A percentile compares a stretch with the other conserved stretches of the same genome.
phyloP scores from a whole-genome alignment of 768 basidiomycete species.

The Hypholoma fasciculare region DNA sequence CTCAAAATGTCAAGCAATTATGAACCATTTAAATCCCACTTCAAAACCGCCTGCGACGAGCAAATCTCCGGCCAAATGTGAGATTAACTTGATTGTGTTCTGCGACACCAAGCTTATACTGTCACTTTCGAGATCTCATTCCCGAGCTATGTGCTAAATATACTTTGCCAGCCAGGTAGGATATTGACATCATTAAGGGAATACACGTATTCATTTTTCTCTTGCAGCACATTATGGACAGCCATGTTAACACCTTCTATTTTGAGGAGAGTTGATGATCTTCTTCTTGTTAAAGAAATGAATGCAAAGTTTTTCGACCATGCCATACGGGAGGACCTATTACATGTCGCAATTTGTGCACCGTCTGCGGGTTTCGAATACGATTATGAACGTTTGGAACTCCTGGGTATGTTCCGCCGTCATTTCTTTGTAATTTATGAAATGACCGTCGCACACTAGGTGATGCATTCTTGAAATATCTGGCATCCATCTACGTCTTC shows the following conservation, averaged over 20 bases:
- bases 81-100: slow-evolving; percentile 15
- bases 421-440: slow-evolving; percentile 6
- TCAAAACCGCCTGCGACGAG: slow-evolving; percentile 36
- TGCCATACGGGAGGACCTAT: slow-evolving; percentile 56
- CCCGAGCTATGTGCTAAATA: slow-evolving; percentile 79
- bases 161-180: slow-evolving; percentile 71
- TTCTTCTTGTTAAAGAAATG: slow-evolving; percentile 76
- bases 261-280: slow-evolving; percentile 67
- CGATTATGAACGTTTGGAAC: slow-evolving; percentile 84
- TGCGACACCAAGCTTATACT: neutral
- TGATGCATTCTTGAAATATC: slow-evolving; percentile 82
- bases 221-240: slow-evolving; percentile 62
- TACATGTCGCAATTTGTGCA: slow-evolving; percentile 68
- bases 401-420: slow-evolving; percentile 58
- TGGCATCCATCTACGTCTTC: slow-evolving; percentile 74
- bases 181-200: neutral
- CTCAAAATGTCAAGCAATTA: slow-evolving; percentile 43
- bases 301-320: slow-evolving; percentile 68
- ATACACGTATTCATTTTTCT: slow-evolving; percentile 1
- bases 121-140: slow-evolving; percentile 59
- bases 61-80: slow-evolving; percentile 61
- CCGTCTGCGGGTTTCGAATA: slow-evolving; percentile 69
- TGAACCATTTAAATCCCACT: slow-evolving; percentile 63
- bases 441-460: slow-evolving; percentile 37
- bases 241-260: slow-evolving; percentile 75